These are phyloP conservation scores for Mrakia frigida DNA, from an alignment of 768 basidiomycete genomes.

Conservation along the genomic window DNA sequence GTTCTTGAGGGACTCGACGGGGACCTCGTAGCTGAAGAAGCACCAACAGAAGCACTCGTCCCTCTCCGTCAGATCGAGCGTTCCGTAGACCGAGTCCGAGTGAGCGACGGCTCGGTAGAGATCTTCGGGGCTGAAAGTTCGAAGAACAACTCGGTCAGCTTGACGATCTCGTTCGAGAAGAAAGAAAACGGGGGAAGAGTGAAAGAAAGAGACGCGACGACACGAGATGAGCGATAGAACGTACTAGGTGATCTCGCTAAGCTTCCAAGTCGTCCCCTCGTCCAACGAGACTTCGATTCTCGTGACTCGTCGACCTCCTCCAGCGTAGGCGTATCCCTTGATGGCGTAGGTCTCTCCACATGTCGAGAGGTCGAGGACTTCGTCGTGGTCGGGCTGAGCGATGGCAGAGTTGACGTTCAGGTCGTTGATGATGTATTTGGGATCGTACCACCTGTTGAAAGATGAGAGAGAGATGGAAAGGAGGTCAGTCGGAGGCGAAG, in stretches of 20 bases:
- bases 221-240: too few relatives aligned
- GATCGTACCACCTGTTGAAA: conserved; percentile 33
- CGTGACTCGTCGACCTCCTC: conserved; percentile 57
- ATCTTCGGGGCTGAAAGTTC: conserved; percentile 49
- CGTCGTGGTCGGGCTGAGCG: conserved; percentile 56
- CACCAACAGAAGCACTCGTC: conserved; percentile 61
- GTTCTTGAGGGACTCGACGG: conserved; percentile 43
- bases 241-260: conserved; percentile 48
- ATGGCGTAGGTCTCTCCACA: conserved; percentile 46
- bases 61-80: conserved; percentile 50
- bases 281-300: conserved; percentile 59
- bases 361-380: conserved; percentile 39
- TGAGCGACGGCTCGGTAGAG: conserved; percentile 47
- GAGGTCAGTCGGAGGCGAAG: conserved; percentile 39
- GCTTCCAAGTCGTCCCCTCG: conserved; percentile 52
- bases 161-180: conserved; percentile 44
- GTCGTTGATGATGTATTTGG: conserved; percentile 50
- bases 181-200: conserved; percentile 48
- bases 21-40: conserved; percentile 53
- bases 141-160: not conserved
- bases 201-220: not conserved
- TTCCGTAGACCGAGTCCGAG: conserved; percentile 50
- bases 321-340: conserved; percentile 60
- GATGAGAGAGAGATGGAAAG: not conserved
- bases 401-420: conserved; percentile 58